Base-by-base conservation (phyloP, 495 filamentous ascomycete genomes). In the Entonaema liquescens region DNA sequence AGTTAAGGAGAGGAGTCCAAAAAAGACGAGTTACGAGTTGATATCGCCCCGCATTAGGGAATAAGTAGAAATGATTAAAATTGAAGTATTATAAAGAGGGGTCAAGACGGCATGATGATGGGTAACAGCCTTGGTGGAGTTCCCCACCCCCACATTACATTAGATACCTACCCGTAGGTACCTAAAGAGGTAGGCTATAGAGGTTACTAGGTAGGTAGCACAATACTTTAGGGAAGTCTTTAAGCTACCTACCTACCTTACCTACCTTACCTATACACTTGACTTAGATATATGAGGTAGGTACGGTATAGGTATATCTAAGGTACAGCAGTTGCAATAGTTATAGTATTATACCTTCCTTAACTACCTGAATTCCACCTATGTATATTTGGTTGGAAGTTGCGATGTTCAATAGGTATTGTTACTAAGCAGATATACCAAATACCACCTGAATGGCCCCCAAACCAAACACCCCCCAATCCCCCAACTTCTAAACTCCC, bases 31-130 rank as follows among this genome's bases (percentile, higher is more conserved):
- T 54, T 21, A 23, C 35, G 42, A 47, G 25, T 52, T 59, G 54
- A 66, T 3, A 70, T 35, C 28, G 61, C 67, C 61, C 67, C 67
- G 61, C 67, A 64, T 44, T 63, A 26, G 54, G 53, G 59, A 69
- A 59, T 60, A 70, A 64, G 53, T 25, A 61, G 36, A 59, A 52
- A 59, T 38, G 21, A 53, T 29, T 26, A 54, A 59, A 35, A 53
- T n/a, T 23, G 3, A 15, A 33, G 25, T 38, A 40, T 12, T 25
- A 40, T 38, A 1, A 3, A 23, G 42, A 47, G 42, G 42, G 42
- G 42, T n/a, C 42, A 47, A 23, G 42, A 47, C 42, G 3, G 17
- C 7, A 5, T 9, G 2, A 17, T 42, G n/a, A 47, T 23, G 42
- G 42, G 42, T 47, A 23, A 47, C 42, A 47, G 21, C 42, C 8